Percentiles rank a stretch among this genome's conserved stretches.
phyloP scores from a whole-genome alignment of 371 early-diverging fungal species.

The Parasitella parasitica region DNA sequence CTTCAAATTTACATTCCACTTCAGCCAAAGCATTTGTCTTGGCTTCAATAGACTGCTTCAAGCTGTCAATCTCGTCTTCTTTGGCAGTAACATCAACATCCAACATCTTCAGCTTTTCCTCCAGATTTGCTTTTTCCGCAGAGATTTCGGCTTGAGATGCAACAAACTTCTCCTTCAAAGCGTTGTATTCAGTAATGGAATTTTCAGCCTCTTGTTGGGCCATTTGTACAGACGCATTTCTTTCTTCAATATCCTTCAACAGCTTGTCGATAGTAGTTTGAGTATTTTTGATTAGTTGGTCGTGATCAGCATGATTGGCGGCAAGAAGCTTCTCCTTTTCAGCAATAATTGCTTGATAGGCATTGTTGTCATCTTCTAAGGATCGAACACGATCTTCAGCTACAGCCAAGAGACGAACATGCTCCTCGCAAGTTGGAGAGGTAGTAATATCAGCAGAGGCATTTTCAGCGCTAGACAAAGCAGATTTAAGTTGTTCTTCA shows the following conservation, averaged over 20 bases:
- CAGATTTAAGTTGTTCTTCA: conserved; percentile 5
- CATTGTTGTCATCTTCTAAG: conserved; percentile 10
- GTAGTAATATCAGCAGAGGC: neutral
- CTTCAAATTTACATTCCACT: conserved; percentile 19
- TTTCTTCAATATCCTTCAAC: conserved; percentile 4
- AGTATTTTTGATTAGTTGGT: neutral
- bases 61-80: conserved; percentile 1
- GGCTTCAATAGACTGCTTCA: conserved; percentile 16
- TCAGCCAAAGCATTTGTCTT: conserved; percentile 24
- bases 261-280: conserved; percentile 7
- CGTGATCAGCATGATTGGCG: neutral
- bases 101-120: conserved; percentile 9
- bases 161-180: conserved; percentile 25
- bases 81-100: neutral
- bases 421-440: conserved; percentile 3
- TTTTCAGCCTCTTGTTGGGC: conserved; percentile 8
- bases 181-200: conserved; percentile 8
- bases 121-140: conserved; percentile 12
- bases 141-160: conserved; percentile 20
- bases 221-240: neutral
- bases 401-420: conserved; percentile 6
- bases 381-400: conserved; percentile 15
- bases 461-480: neutral
- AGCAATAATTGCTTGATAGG: neutral
- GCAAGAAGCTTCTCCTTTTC: neutral